Conservation (phyloP, 352 stramenopile species). For the Saprolegnia parasitica region DNA sequence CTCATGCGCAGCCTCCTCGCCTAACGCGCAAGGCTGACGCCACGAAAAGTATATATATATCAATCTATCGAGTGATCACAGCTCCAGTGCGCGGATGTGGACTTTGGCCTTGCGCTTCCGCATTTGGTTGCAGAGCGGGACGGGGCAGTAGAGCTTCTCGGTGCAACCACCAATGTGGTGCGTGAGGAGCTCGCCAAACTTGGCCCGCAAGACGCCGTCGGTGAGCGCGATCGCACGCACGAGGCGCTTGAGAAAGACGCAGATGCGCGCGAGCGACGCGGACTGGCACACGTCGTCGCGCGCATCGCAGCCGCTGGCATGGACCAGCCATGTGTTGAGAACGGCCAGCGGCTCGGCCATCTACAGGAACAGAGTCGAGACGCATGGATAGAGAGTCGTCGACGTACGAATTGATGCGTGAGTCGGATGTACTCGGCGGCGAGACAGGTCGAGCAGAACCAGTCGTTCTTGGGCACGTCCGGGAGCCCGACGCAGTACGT, state of each 20-base stretch:
- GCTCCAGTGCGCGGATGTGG: not conserved
- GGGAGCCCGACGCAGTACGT: constrained; percentile 26
- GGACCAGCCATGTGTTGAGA: constrained; percentile 9
- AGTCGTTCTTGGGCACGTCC: constrained; percentile 19
- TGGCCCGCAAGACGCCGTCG: not conserved
- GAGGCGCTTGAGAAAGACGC: constrained; percentile 17
- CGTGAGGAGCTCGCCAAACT: constrained; percentile 4
- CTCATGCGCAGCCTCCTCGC: constrained; percentile 19
- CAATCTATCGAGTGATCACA: not conserved
- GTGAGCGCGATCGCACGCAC: not conserved
- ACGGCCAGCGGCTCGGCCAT: not conserved
- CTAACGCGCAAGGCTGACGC: too few relatives aligned
- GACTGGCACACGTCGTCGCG: constrained; percentile 14
- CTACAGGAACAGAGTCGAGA: constrained; percentile 6
- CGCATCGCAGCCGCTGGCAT: constrained; percentile 1
- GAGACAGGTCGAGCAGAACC: constrained; percentile 22
- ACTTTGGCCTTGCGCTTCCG: constrained; percentile 11
- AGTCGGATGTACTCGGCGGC: not conserved
- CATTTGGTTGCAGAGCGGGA: constrained; percentile 21
- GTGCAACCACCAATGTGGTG: constrained; percentile 12
- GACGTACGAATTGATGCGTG: constrained; percentile 6
- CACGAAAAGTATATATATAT: too few relatives aligned
- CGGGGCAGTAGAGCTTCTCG: constrained; percentile 4
- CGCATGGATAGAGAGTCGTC: not conserved
- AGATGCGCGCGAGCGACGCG: not conserved